phyloP scores from a whole-genome alignment of 495 filamentous ascomycete species.

The Parachaetomium inaequale region DNA sequence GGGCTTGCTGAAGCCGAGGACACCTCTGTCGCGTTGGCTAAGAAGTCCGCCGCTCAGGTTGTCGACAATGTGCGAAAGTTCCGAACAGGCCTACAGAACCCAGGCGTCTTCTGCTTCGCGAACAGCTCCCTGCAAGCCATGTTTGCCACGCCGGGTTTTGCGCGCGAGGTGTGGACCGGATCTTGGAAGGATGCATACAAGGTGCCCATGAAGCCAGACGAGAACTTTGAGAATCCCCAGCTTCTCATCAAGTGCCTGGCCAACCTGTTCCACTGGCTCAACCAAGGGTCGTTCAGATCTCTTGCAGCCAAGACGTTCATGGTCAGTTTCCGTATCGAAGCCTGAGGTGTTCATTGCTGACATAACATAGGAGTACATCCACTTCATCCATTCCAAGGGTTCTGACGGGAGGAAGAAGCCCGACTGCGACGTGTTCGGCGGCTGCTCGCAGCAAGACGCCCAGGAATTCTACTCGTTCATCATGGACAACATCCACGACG shows the following conservation, averaged over 20 bases:
- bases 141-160: conserved; percentile 68
- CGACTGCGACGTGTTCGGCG: conserved; percentile 32
- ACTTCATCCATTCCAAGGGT: conserved; percentile 30
- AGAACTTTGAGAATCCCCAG: conserved; percentile 72
- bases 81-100: conserved; percentile 72
- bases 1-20: conserved; percentile 64
- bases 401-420: conserved; percentile 6
- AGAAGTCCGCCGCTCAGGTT: conserved; percentile 36
- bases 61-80: conserved; percentile 15
- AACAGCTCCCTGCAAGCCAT: conserved; percentile 84
- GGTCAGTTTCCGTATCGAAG: conserved; percentile 40
- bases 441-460: conserved; percentile 41
- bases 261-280: conserved; percentile 63
- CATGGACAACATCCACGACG: conserved; percentile 38
- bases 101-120: conserved; percentile 84
- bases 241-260: conserved; percentile 72
- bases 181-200: conserved; percentile 49
- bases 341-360: conserved; percentile 21
- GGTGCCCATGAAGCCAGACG: conserved; percentile 49
- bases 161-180: conserved; percentile 59
- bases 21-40: conserved; percentile 47
- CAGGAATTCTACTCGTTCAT: conserved; percentile 44
- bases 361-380: conserved; percentile 39
- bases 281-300: conserved; percentile 60
- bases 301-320: conserved; percentile 60